A percentile compares a stretch with the other conserved stretches of the same genome.
Conservation (phyloP, 805 yeast genomes). For the Peterozyma toletana region DNA sequence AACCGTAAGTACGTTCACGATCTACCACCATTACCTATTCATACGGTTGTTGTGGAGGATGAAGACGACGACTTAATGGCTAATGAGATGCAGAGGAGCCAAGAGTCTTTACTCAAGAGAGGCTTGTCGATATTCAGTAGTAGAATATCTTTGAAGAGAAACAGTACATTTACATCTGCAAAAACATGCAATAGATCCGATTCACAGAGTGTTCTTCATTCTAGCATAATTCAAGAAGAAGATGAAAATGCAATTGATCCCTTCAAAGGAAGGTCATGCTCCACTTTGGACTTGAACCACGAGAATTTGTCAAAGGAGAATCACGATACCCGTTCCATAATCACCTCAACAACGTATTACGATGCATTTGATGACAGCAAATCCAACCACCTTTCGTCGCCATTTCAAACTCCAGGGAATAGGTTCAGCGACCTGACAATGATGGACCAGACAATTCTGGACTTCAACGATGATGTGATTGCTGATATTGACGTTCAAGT, state of each 20-base stretch:
- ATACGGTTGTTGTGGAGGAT: neutral
- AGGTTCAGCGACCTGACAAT: constrained; percentile 12
- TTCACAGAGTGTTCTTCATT: neutral
- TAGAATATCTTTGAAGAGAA: constrained; percentile 1
- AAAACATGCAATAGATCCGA: neutral
- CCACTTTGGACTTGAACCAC: constrained; percentile 5
- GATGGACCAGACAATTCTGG: constrained; percentile 10
- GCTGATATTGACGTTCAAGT: constrained; percentile 62
- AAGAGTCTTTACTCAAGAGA: constrained; percentile 13
- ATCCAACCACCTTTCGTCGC: neutral
- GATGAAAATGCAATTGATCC: no score
- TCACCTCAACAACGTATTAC: constrained; percentile 5
- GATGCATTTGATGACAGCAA: neutral
- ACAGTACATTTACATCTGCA: neutral
- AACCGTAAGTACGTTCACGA: neutral
- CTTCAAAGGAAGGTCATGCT: constrained; percentile 3
- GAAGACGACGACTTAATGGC: neutral
- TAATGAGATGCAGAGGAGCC: constrained; percentile 1
- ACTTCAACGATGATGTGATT: constrained; percentile 33
- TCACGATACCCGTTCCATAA: constrained; percentile 6
- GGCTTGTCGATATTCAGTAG: constrained; percentile 21
- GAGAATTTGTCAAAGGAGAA: neutral
- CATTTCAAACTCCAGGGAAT: constrained; percentile 6
- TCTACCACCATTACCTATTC: neutral
- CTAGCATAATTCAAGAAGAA: no score